A percentile compares a stretch with the other conserved stretches of the same genome.
Evolutionary conservation across 345 rosid genomes (phyloP).

Genomic region (Mercurialis annua): DNA sequence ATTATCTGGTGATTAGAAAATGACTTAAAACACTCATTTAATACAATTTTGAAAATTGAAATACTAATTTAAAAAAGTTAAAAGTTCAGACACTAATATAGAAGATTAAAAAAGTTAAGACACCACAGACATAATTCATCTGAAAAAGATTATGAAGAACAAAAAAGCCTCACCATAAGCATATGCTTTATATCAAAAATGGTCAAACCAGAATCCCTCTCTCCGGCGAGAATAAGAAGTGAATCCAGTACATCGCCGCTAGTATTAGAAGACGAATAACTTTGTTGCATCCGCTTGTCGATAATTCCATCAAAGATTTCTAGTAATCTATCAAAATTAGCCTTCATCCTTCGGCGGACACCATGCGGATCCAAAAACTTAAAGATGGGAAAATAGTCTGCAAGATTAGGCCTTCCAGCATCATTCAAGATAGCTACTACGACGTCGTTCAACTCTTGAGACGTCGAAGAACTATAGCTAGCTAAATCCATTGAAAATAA

Average conservation of each 20-base stretch:
- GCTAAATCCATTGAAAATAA: no score
- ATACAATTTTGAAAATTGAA: no score
- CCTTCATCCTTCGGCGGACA: constrained; percentile 15
- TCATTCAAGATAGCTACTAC: constrained; percentile 33
- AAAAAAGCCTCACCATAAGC: constrained; percentile 23
- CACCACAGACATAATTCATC: no score
- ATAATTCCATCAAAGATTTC: constrained; percentile 23
- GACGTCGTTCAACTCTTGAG: constrained; percentile 34
- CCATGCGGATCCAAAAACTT: no score
- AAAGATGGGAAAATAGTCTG: no score
- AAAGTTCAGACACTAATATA: no score
- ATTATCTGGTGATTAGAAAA: no score
- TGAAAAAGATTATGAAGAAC: no score
- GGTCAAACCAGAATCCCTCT: constrained; percentile 14
- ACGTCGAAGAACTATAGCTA: no score
- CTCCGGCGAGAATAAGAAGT: constrained; percentile 26
- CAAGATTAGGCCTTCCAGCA: constrained; percentile 38
- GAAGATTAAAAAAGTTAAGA: no score
- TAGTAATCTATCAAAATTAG: constrained; percentile 11
- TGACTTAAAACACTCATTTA: no score
- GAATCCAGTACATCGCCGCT: constrained; percentile 36
- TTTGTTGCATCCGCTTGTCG: constrained; percentile 24
- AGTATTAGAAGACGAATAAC: not conserved
- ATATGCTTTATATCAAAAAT: constrained; percentile 25
- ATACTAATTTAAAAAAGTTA: no score